phyloP scores from a whole-genome alignment of 169 alveolate species.

The Cryptosporidium ryanae region DNA sequence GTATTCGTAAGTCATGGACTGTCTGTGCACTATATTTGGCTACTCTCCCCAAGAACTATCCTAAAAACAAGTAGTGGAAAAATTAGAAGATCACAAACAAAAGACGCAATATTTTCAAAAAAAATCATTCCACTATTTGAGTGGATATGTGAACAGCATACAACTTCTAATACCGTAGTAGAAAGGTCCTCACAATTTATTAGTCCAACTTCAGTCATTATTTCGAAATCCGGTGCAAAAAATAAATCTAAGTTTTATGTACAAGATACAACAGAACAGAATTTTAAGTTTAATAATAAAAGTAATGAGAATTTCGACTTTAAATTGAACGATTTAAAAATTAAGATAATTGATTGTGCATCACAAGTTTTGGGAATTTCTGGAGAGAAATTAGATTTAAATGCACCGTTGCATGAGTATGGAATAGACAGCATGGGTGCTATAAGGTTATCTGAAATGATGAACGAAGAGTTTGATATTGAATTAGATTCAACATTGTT shows the following conservation, averaged over 20 bases:
- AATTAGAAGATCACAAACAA: slow-evolving; percentile 77
- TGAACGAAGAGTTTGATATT: slow-evolving; percentile 76
- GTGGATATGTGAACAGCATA: slow-evolving; percentile 71
- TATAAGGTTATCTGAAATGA: slow-evolving; percentile 79
- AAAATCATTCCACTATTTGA: slow-evolving; percentile 64
- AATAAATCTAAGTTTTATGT: slow-evolving; percentile 39
- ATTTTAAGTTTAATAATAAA: neutral
- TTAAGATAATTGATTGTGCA: slow-evolving; percentile 58
- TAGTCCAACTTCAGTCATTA: slow-evolving; percentile 64
- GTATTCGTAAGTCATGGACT: slow-evolving; percentile 77
- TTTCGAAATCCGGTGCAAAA: slow-evolving; percentile 49
- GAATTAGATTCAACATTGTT: slow-evolving; percentile 81
- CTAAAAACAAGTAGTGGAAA: slow-evolving; percentile 83
- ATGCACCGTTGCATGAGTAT: slow-evolving; percentile 83
- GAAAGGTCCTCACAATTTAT: slow-evolving; percentile 69
- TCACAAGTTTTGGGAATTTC: slow-evolving; percentile 72
- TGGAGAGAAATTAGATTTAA: slow-evolving; percentile 63
- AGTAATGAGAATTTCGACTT: slow-evolving; percentile 5
- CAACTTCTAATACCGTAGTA: slow-evolving; percentile 6
- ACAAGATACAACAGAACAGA: neutral
- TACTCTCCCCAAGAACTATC: slow-evolving; percentile 78
- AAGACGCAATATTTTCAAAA: slow-evolving; percentile 76
- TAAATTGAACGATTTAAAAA: slow-evolving; percentile 11
- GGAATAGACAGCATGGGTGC: slow-evolving; percentile 83
- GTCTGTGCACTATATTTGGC: slow-evolving; percentile 80